These are phyloP conservation scores for Thozetella sp. DNA, from an alignment of 495 filamentous ascomycete species.

Conservation along the genomic window DNA sequence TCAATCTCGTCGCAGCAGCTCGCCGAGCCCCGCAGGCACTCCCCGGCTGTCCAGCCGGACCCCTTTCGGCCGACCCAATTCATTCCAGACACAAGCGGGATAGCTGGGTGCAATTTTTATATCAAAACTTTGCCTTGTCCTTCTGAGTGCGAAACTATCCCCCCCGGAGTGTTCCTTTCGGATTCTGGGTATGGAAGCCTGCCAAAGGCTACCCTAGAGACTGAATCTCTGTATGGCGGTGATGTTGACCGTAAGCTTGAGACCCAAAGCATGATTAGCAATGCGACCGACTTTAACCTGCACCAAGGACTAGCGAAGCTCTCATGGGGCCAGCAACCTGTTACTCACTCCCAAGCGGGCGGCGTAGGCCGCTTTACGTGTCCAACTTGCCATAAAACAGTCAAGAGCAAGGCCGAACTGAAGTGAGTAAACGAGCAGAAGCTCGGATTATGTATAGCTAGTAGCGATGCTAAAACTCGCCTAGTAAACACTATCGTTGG, in stretches of 20 bases:
- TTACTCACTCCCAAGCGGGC: slow-evolving; percentile 15
- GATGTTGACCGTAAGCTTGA: slow-evolving; percentile 35
- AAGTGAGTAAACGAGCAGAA: too few species aligned
- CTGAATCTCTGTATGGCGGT: slow-evolving; percentile 45
- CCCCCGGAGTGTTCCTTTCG: slow-evolving; percentile 45
- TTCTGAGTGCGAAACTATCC: slow-evolving; percentile 61
- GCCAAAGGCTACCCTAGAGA: slow-evolving; percentile 35
- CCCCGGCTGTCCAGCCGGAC: too few species aligned
- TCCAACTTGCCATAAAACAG: slow-evolving; percentile 24
- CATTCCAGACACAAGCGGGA: too few species aligned
- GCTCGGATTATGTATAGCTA: neutral
- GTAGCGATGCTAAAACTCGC: slow-evolving; percentile 4
- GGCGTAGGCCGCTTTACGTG: slow-evolving; percentile 23
- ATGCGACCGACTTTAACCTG: slow-evolving; percentile 21
- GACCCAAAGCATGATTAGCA: slow-evolving; percentile 35
- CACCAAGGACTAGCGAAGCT: slow-evolving; percentile 13
- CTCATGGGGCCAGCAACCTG: slow-evolving; percentile 4
- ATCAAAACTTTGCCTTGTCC: too few species aligned
- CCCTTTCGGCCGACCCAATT: too few species aligned
- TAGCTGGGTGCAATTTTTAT: too few species aligned
- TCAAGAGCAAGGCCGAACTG: slow-evolving; percentile 52
- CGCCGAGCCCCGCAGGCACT: too few species aligned
- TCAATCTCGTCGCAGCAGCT: too few species aligned
- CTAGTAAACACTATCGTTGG: slow-evolving; percentile 79
- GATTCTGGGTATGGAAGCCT: slow-evolving; percentile 69